Percentiles rank a stretch among this genome's conserved stretches.
Evolutionary conservation across 306 rosid genomes (phyloP).

Genomic region (Crataegus laevigata): DNA sequence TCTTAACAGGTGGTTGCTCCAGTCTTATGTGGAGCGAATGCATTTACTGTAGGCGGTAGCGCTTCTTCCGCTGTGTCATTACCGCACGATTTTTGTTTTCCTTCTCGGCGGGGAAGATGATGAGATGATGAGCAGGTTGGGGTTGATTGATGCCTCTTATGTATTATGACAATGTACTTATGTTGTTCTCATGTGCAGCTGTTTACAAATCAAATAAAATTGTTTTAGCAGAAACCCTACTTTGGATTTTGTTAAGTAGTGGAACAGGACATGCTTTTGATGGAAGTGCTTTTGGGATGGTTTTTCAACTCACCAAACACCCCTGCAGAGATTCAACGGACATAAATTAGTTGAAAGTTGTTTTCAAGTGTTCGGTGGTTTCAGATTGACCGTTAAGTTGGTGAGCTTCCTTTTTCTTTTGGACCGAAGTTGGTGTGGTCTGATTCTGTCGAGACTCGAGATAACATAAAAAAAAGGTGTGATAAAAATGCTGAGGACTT

Average conservation of each 20-base stretch:
- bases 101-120: neutral
- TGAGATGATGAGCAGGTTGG: neutral
- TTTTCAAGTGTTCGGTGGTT: neutral
- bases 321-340: neutral
- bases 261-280: neutral
- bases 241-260: neutral
- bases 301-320: neutral
- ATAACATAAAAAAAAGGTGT: neutral
- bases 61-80: constrained; percentile 3
- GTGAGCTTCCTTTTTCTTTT: neutral
- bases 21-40: constrained; percentile 83
- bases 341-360: neutral
- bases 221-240: neutral
- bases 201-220: neutral
- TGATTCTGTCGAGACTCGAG: neutral
- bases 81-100: constrained; percentile 3
- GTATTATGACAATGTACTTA: neutral
- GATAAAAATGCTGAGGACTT: neutral
- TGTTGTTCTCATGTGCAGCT: constrained; percentile 3
- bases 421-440: neutral
- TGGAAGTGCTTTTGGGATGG: too few species aligned
- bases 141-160: neutral
- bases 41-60: constrained; percentile 54
- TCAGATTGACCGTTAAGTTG: neutral
- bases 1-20: constrained; percentile 70